These are phyloP conservation scores for Lepiota venenata DNA, from an alignment of 768 basidiomycete genomes.

Conservation along the genomic window DNA sequence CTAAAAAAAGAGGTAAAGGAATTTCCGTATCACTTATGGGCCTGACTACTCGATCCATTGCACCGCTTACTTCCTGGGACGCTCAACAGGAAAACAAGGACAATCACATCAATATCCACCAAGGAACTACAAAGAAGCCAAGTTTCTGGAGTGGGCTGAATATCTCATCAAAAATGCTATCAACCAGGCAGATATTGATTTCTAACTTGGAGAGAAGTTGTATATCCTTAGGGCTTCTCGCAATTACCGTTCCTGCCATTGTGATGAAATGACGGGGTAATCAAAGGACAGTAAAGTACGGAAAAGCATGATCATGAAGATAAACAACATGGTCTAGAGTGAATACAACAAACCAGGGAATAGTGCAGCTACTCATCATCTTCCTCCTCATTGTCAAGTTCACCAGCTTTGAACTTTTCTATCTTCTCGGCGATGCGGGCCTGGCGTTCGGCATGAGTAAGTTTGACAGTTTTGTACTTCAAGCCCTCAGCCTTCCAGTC, in stretches of 20 bases:
- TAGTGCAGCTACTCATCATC: conserved; percentile 58
- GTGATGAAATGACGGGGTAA: neutral
- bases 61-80: conserved; percentile 52
- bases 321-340: neutral
- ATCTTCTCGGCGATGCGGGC: conserved; percentile 85
- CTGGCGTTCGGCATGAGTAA: conserved; percentile 76
- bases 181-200: conserved; percentile 14
- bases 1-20: conserved; percentile 35
- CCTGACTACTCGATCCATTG: conserved; percentile 51
- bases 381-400: conserved; percentile 50
- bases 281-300: neutral
- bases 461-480: conserved; percentile 66
- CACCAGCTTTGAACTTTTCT: conserved; percentile 79
- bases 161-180: conserved; percentile 39
- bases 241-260: neutral
- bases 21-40: conserved; percentile 56
- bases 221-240: conserved; percentile 4
- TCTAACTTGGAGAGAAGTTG: neutral
- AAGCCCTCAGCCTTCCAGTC: conserved; percentile 89
- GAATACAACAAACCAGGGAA: neutral
- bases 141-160: conserved; percentile 54
- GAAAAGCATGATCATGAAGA: conserved; percentile 8
- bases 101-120: conserved; percentile 38
- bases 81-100: conserved; percentile 36
- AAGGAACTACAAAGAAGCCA: conserved; percentile 19